Percentiles rank a stretch among this genome's conserved stretches.
Conservation (phyloP, 1,284 basidiomycete genomes). For the Ceratobasidium sp. region DNA sequence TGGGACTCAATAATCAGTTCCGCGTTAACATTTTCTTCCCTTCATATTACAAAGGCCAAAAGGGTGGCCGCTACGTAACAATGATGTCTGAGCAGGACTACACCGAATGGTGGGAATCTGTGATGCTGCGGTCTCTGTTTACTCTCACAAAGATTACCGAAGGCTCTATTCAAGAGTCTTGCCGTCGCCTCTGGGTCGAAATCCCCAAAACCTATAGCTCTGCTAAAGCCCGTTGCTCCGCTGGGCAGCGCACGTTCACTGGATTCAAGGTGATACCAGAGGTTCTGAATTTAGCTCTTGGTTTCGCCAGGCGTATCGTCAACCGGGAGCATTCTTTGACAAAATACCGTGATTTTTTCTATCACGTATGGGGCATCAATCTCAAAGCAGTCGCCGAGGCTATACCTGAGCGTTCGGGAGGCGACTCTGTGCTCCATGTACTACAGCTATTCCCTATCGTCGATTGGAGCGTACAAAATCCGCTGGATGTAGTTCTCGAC, state of each 20-base stretch:
- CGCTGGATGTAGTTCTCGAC: conserved; percentile 2
- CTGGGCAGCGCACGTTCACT: not conserved
- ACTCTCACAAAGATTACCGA: not conserved
- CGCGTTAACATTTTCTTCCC: conserved; percentile 12
- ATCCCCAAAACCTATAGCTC: not conserved
- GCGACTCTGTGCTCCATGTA: not conserved
- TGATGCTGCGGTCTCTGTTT: not conserved
- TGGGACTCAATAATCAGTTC: conserved; percentile 20
- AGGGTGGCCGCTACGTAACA: not conserved
- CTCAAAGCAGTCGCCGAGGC: conserved; percentile 1
- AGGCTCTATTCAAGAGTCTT: not conserved
- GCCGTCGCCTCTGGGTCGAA: not conserved
- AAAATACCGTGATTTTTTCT: not conserved
- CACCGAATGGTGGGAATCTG: not conserved
- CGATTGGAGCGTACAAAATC: conserved; percentile 16
- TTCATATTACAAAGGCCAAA: not conserved
- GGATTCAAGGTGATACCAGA: not conserved
- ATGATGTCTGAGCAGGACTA: not conserved
- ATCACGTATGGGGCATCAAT: conserved; percentile 1
- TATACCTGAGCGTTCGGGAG: not conserved
- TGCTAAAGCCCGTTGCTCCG: not conserved
- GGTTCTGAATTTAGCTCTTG: not conserved
- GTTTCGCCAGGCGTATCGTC: not conserved
- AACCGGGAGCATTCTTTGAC: not conserved
- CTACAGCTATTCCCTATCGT: not conserved